phyloP scores from a whole-genome alignment of 768 basidiomycete species.

The Coprinellus aureogranulatus region DNA sequence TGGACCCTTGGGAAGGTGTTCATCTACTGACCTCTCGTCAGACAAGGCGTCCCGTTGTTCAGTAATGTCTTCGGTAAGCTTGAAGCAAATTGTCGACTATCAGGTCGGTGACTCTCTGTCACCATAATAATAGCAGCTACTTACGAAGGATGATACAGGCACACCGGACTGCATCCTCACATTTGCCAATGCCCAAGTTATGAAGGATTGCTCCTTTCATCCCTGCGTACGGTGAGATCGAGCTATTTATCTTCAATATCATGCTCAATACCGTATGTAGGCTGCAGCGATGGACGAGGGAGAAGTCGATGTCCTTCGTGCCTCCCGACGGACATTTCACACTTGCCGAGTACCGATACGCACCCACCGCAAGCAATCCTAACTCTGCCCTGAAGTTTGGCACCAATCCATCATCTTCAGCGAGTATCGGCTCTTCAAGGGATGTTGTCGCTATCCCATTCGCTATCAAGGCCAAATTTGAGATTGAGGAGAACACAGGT shows the following conservation, averaged over 20 bases:
- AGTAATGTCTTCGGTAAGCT: conserved; percentile 75
- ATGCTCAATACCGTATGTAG: conserved; percentile 34
- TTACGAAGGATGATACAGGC: too few relatives aligned
- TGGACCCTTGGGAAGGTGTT: too few relatives aligned
- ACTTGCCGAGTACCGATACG: conserved; percentile 79
- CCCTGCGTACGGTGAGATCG: conserved; percentile 78
- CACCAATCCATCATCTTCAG: conserved; percentile 14
- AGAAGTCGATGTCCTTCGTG: conserved; percentile 81
- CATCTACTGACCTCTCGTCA: too few relatives aligned
- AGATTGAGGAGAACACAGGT: conserved; percentile 45
- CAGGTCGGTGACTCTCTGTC: conserved; percentile 50
- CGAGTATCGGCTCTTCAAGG: conserved; percentile 24
- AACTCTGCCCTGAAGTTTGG: conserved; percentile 25
- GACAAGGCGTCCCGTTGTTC: conserved; percentile 64
- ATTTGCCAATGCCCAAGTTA: conserved; percentile 70
- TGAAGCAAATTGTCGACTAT: conserved; percentile 72
- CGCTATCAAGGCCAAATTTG: conserved; percentile 46
- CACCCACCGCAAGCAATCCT: conserved; percentile 34
- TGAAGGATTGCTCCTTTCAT: conserved; percentile 85
- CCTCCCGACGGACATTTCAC: conserved; percentile 91
- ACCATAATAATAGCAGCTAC: too few relatives aligned
- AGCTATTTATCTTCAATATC: conserved; percentile 3
- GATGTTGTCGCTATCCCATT: conserved; percentile 54
- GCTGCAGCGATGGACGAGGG: conserved; percentile 74
- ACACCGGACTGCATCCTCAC: conserved; percentile 84